Evolutionary conservation across 1,139 yeast genomes (phyloP), one percentile per base, ranked within the genome.

Genomic region (Geotrichum siamense): DNA sequence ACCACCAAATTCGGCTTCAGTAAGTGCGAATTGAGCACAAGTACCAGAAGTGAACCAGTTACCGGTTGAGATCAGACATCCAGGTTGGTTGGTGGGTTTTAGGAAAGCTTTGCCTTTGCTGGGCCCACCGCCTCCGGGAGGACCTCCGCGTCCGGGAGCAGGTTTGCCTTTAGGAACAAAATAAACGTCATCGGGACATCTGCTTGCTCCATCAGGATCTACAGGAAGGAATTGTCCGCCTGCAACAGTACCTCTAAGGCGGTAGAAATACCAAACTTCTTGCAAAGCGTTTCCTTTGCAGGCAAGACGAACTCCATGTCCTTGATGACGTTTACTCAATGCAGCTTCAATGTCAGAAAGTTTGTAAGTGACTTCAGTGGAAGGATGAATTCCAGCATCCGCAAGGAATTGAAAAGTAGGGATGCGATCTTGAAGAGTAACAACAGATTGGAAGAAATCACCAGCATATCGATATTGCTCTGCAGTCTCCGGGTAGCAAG

Each of bases 221-320:
- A 83, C 77, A 17, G 82, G 82, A 12, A 70, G 59, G 58, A 82
- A 89, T 19, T 76, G 63, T 44, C 87, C 87, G 28, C 69, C 67
- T 30, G 76, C 68, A 10, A 89, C 70, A 0, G 96, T 77, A 0
- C 97, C 97, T 54, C 74, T 68, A 45, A 89, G 68, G 50, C 81
- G 74, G 65, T 84, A 91, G 65, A 75, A 89, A 64, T 89, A 91
- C 96, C 96, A 89, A 23, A 91, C 74, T 62, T 91, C 96, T 55
- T 79, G 83, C 37, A 91, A 64, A 0, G 86, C 89, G 46, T 76
- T 69, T 55, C 67, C 70, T 39, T 70, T 65, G 67, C 96, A 87
- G 53, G 78, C 77, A 57, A 69, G 79, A 3, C 84, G 94, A 4
- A 58, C 57, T 8, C 51, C 34, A 12, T 46, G 44, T 5, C 55